Base-by-base conservation (phyloP, 495 filamentous ascomycete species). In the Tetracladium marchalianum region DNA sequence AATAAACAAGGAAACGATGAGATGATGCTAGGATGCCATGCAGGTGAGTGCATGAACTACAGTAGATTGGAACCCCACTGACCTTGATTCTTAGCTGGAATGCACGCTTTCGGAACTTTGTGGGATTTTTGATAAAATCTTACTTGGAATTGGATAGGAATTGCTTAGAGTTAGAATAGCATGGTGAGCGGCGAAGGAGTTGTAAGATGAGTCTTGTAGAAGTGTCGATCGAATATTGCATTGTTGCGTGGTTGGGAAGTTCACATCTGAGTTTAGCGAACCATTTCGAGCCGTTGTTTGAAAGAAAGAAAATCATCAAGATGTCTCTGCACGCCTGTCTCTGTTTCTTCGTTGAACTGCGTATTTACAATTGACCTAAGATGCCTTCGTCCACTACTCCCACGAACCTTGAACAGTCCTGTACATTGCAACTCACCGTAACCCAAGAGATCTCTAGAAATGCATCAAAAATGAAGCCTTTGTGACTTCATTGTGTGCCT, bases 1-100 rank as follows among this genome's bases (percentile, higher is more conserved):
- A 70, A 70, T 49, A 63, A 41, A 61, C 56, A 61, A 44, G 66
- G 66, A 16, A 70, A 70, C 41, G 65, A 66, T 46, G 66, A 70
- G 57, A 67, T 70, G 65, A 66, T 68, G 62, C 61, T 61, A 44
- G 66, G 66, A 24, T 70, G 66, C 50, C 55, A 51, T 44, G 61
- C 35, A 46, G 60, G 63, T 66, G 56, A n/a, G 63, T 59, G 41
- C 33, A 43, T 46, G 41, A 48, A 31, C 33, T 2, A 15, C 27
- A 15, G 22, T 4, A 36, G 33, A 51, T 44, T 27, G 22, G 22
- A 27, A 27, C 22, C 7, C 22, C 34, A 44, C 53, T 58, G 46
- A 62, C 48, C 13, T 52, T 37, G 33, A 11, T 39, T 40, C 32
- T 37, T 24, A 60, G 63, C 56, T 41, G 65, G 65, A 39, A 19